A percentile compares a stretch with the other conserved stretches of the same genome.
Evolutionary conservation across 148 eudicot species (phyloP).

Genomic region (Fallopia convolvulus): DNA sequence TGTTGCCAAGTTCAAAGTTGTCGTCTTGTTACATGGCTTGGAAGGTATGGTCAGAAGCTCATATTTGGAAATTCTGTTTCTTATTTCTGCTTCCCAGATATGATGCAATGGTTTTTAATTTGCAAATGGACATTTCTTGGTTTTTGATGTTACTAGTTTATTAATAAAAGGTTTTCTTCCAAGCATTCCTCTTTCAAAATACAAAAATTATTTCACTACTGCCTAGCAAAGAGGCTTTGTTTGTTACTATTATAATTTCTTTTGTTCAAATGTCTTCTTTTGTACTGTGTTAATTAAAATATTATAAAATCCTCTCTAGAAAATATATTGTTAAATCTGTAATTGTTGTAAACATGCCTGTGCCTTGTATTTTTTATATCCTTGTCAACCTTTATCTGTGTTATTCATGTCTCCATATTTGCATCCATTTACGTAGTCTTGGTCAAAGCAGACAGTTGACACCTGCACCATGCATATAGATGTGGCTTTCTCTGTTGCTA

Average conservation of each 20-base stretch:
- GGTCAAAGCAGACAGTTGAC: background rate
- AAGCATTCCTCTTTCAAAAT: background rate
- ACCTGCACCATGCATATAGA: background rate
- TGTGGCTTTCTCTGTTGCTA: slow-evolving; percentile 5
- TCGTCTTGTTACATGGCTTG: slow-evolving; percentile 64
- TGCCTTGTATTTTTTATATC: background rate
- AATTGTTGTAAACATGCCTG: background rate
- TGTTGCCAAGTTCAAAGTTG: slow-evolving; percentile 67
- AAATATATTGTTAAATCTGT: background rate
- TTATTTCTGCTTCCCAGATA: background rate
- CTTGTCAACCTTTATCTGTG: background rate
- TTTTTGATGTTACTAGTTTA: background rate
- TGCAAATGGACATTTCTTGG: slow-evolving; percentile 3
- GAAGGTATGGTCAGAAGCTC: slow-evolving; percentile 45
- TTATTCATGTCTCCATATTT: background rate
- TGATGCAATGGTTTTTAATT: slow-evolving; percentile 3
- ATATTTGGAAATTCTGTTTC: slow-evolving; percentile 12
- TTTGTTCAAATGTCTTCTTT: background rate
- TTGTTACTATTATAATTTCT: background rate
- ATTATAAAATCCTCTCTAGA: background rate
- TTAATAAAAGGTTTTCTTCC: background rate
- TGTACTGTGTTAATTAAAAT: background rate
- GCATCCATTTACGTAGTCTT: background rate
- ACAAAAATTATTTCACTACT: background rate
- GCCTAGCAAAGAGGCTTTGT: background rate